Evolutionary conservation across 495 filamentous ascomycete species (phyloP).

Genomic region (Daldinia concentrica): DNA sequence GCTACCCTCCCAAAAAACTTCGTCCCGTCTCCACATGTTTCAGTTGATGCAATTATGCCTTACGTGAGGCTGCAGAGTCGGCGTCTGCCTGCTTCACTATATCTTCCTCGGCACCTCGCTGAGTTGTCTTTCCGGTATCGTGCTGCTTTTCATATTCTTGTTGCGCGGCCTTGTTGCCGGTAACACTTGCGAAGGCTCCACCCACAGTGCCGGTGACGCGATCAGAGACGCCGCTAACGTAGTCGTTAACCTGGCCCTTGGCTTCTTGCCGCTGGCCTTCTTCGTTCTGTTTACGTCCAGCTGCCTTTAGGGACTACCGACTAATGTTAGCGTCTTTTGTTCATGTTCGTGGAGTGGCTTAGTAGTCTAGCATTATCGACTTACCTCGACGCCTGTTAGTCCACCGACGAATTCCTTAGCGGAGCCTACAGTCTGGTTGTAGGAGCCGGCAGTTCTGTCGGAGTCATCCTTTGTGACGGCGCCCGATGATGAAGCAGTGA

Average conservation of each 20-base stretch:
- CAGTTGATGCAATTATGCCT: constrained; percentile 7
- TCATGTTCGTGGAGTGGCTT: not conserved
- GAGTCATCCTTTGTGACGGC: constrained; percentile 76
- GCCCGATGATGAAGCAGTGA: constrained; percentile 74
- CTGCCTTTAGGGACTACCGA: constrained; percentile 67
- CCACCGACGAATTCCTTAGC: constrained; percentile 85
- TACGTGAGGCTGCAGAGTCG: constrained; percentile 34
- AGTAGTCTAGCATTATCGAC: constrained; percentile 4
- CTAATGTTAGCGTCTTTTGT: not conserved
- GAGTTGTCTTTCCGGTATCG: constrained; percentile 84
- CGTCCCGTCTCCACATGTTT: not conserved
- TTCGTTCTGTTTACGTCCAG: constrained; percentile 80
- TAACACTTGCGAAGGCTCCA: constrained; percentile 71
- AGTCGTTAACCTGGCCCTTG: constrained; percentile 82
- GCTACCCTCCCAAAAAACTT: not conserved
- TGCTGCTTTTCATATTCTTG: constrained; percentile 70
- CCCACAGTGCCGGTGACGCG: constrained; percentile 78
- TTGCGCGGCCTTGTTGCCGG: constrained; percentile 74
- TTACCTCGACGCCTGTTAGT: constrained; percentile 74
- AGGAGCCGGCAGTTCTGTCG: constrained; percentile 74
- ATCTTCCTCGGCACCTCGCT: constrained; percentile 86
- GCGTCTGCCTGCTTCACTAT: constrained; percentile 73
- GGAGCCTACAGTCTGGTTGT: constrained; percentile 87
- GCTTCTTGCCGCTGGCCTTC: constrained; percentile 85
- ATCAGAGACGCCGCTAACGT: constrained; percentile 73